Conservation (phyloP, 352 stramenopile species). For the Halophytophthora polymorphica region DNA sequence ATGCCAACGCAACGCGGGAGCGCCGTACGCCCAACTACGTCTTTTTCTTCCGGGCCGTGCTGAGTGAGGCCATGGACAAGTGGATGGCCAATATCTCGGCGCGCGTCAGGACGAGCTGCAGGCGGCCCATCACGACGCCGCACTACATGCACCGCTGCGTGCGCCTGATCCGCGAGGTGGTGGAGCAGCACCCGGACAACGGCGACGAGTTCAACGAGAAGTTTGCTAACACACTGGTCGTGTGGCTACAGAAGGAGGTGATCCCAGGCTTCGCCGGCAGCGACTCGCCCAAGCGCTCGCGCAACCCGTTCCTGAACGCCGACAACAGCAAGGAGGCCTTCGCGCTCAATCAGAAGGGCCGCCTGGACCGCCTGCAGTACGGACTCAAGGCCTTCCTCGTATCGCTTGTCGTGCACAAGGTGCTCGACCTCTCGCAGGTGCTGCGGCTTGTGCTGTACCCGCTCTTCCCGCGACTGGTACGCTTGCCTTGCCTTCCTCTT, state of each 20-base stretch:
- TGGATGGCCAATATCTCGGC: conserved; percentile 80
- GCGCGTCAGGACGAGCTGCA: conserved; percentile 64
- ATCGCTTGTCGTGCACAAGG: conserved; percentile 79
- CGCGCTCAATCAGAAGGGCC: conserved; percentile 76
- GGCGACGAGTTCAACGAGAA: conserved; percentile 84
- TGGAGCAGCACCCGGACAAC: conserved; percentile 81
- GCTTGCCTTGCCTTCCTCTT: neutral
- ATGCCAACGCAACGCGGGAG: conserved; percentile 72
- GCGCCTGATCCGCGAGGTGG: conserved; percentile 76
- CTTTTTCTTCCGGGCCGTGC: conserved; percentile 79
- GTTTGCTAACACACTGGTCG: conserved; percentile 77
- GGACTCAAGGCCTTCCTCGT: conserved; percentile 84
- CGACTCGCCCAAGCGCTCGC: conserved; percentile 72
- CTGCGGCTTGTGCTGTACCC: conserved; percentile 81
- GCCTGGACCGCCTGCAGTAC: conserved; percentile 81
- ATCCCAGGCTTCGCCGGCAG: conserved; percentile 74
- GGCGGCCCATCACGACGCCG: conserved; percentile 75
- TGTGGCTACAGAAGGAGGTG: conserved; percentile 87
- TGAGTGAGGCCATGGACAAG: conserved; percentile 88
- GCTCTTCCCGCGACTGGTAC: conserved; percentile 72
- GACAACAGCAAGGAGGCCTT: conserved; percentile 84
- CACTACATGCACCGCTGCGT: conserved; percentile 86
- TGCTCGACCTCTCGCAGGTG: conserved; percentile 81
- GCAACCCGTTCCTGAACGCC: conserved; percentile 79
- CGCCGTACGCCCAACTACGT: conserved; percentile 81